Conservation (phyloP, 2,329 filamentous ascomycete genomes). For the Dactylonectria estremocensis region DNA sequence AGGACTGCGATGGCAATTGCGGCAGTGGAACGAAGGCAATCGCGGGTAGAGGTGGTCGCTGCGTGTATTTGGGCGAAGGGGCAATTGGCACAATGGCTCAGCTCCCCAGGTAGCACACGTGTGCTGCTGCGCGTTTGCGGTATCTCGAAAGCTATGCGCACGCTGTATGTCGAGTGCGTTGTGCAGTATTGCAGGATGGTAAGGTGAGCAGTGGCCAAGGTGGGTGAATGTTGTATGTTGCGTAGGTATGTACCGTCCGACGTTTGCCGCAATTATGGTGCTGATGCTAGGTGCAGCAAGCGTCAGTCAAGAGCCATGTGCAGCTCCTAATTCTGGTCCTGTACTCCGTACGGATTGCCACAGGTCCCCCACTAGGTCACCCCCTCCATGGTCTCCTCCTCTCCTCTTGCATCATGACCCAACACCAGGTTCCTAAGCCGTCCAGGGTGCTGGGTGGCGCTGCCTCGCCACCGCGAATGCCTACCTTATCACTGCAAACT, state of each 20-base stretch:
- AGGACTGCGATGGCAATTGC: conserved; percentile 10
- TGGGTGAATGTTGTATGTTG: neutral
- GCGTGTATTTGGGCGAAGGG: neutral
- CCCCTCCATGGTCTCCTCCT: conserved; percentile 36
- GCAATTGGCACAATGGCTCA: neutral
- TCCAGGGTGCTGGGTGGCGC: conserved; percentile 29
- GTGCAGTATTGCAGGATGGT: neutral
- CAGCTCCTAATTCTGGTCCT: neutral
- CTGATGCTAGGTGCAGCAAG: conserved; percentile 37
- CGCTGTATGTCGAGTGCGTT: neutral
- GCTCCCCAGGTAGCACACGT: neutral
- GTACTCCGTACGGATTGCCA: conserved; percentile 20
- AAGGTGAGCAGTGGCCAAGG: neutral
- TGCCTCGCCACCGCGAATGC: conserved; percentile 15
- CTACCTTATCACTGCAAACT: neutral
- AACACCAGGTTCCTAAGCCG: conserved; percentile 27
- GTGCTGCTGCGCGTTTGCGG: neutral
- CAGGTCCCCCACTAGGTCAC: conserved; percentile 30
- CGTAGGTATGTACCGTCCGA: conserved; percentile 9
- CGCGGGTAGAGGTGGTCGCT: neutral
- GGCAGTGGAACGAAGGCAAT: conserved; percentile 5
- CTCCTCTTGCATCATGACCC: conserved; percentile 46
- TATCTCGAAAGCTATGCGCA: neutral
- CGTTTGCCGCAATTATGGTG: conserved; percentile 17
- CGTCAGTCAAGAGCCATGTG: conserved; percentile 38